phyloP scores from a whole-genome alignment of 306 rosid species.

The Ormosia emarginata region DNA sequence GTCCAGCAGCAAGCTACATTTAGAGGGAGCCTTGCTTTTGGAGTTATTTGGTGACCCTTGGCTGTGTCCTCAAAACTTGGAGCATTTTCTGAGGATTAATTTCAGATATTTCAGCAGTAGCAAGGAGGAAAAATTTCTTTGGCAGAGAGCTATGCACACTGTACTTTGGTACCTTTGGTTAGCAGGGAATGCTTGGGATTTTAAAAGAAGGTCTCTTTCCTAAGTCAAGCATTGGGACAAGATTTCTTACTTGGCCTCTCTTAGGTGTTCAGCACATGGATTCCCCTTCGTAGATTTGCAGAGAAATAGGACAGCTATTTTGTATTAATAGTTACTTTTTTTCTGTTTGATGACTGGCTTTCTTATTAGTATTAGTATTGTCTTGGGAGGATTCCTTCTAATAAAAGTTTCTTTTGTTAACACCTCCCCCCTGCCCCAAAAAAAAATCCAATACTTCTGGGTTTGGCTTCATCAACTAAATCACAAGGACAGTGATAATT shows the following conservation, averaged over 20 bases:
- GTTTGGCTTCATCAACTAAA: not conserved
- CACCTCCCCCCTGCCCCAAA: not conserved
- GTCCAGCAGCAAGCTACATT: not conserved
- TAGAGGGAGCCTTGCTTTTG: conserved; percentile 1
- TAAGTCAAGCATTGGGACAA: not conserved
- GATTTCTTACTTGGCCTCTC: not conserved
- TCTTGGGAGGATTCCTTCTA: not conserved
- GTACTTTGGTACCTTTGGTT: not conserved
- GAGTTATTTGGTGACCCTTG: not conserved
- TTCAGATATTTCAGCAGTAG: not conserved
- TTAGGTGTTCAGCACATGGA: not conserved
- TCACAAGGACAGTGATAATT: not conserved
- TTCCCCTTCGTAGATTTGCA: not conserved
- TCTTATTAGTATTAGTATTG: not conserved
- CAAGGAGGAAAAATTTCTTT: not conserved
- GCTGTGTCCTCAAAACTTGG: not conserved
- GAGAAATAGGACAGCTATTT: not conserved
- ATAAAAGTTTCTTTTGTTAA: not conserved
- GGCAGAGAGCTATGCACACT: not conserved
- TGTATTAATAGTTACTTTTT: not conserved
- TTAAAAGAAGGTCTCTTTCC: not conserved
- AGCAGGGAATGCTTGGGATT: not conserved
- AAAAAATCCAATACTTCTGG: not conserved
- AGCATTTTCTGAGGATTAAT: not conserved
- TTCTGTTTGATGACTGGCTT: not conserved